A percentile compares a stretch with the other conserved stretches of the same genome.
phyloP scores from a whole-genome alignment of 352 stramenopile genomes.

The Phytophthora lateralis region DNA sequence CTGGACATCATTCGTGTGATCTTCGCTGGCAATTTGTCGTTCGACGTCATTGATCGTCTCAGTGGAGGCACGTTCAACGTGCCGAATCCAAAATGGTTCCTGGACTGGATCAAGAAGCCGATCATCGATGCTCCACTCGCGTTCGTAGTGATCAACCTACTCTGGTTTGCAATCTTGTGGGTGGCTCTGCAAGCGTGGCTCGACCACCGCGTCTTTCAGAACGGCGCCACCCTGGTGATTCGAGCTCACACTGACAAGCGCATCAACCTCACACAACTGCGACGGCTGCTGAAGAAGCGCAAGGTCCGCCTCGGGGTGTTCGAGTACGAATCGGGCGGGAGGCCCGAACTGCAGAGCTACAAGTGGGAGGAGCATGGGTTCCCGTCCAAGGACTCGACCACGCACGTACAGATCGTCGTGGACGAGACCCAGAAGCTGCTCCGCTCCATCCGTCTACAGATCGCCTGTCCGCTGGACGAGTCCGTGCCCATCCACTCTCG shows the following conservation, averaged over 20 bases:
- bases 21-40: slow-evolving; percentile 93
- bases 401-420: slow-evolving; percentile 83
- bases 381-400: slow-evolving; percentile 82
- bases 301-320: slow-evolving; percentile 36
- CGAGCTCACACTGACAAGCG: slow-evolving; percentile 76
- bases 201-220: slow-evolving; percentile 49
- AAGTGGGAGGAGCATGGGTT: slow-evolving; percentile 86
- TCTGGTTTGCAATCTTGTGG: slow-evolving; percentile 76
- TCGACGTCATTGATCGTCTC: slow-evolving; percentile 95
- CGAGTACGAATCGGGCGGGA: slow-evolving; percentile 43
- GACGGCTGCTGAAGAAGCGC: slow-evolving; percentile 47
- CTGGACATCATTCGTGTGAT: slow-evolving; percentile 93
- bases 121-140: slow-evolving; percentile 67
- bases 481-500: slow-evolving; percentile 47
- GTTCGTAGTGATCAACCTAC: slow-evolving; percentile 81
- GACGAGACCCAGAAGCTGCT: slow-evolving; percentile 67
- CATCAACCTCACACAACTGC: slow-evolving; percentile 55
- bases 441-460: slow-evolving; percentile 67
- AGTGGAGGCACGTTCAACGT: slow-evolving; percentile 93
- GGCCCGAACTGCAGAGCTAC: slow-evolving; percentile 74
- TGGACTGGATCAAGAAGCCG: slow-evolving; percentile 74
- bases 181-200: slow-evolving; percentile 52
- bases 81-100: slow-evolving; percentile 85
- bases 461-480: slow-evolving; percentile 58
- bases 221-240: slow-evolving; percentile 90